Evolutionary conservation across 2,329 filamentous ascomycete species (phyloP).

Genomic region (Blastomyces silverae): DNA sequence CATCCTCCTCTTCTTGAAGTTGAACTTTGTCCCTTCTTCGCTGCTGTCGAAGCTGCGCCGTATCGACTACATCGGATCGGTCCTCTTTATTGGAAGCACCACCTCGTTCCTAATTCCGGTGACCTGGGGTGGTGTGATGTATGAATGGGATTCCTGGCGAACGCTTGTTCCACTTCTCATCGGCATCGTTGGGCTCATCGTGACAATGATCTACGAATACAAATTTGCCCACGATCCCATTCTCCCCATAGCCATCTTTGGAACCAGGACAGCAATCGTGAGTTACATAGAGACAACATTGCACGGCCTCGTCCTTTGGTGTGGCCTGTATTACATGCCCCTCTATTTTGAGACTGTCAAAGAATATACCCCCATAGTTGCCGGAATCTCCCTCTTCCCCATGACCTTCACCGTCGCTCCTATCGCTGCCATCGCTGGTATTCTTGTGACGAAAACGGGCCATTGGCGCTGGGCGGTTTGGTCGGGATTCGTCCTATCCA

Average conservation of each 20-base stretch:
- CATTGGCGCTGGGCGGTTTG: conserved; percentile 57
- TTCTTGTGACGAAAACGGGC: conserved; percentile 48
- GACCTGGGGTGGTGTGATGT: conserved; percentile 61
- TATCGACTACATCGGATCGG: conserved; percentile 58
- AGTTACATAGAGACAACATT: conserved; percentile 50
- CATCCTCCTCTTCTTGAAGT: conserved; percentile 49
- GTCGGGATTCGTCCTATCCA: conserved; percentile 55
- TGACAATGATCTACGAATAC: conserved; percentile 52
- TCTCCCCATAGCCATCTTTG: conserved; percentile 42
- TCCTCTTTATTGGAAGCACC: conserved; percentile 54
- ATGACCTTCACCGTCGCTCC: conserved; percentile 59
- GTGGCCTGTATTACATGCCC: conserved; percentile 51
- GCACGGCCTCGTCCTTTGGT: conserved; percentile 49
- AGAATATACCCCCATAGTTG: conserved; percentile 48
- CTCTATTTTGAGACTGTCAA: conserved; percentile 44
- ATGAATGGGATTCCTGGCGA: conserved; percentile 56
- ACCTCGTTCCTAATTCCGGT: conserved; percentile 57
- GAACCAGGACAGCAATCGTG: conserved; percentile 43
- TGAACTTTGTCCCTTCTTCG: conserved; percentile 45
- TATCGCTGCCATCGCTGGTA: conserved; percentile 47
- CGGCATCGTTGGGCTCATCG: conserved; percentile 47
- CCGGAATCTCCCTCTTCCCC: conserved; percentile 53
- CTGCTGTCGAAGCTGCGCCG: conserved; percentile 45
- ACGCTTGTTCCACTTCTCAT: conserved; percentile 57
- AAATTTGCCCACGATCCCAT: conserved; percentile 47